phyloP scores from a whole-genome alignment of 1,284 basidiomycete species.

The Marasmius fiardii region DNA sequence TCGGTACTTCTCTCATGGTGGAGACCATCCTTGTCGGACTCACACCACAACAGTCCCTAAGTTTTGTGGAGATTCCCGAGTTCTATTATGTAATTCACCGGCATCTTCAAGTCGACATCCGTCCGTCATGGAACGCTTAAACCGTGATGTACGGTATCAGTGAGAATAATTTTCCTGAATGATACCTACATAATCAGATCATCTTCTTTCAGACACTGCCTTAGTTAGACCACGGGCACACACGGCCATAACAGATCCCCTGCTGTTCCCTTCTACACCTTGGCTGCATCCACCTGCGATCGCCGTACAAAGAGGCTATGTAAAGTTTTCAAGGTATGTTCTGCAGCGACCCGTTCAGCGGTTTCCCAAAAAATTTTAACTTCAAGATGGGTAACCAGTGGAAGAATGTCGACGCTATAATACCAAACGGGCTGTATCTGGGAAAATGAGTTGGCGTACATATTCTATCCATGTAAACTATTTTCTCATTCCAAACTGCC shows the following conservation, averaged over 20 bases:
- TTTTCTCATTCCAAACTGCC: too few relatives aligned
- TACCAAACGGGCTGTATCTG: constrained; percentile 65
- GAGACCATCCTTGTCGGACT: too few relatives aligned
- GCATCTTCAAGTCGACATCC: too few relatives aligned
- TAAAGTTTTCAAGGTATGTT: constrained; percentile 18
- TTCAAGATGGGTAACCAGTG: constrained; percentile 53
- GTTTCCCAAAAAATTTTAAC: constrained; percentile 14
- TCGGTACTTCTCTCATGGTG: too few relatives aligned
- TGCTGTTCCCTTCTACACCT: neutral
- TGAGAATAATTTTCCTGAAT: too few relatives aligned
- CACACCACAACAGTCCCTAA: too few relatives aligned
- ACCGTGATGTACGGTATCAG: too few relatives aligned
- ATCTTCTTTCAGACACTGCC: neutral
- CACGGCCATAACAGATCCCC: neutral
- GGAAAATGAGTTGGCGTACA: constrained; percentile 60
- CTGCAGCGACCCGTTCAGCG: constrained; percentile 12
- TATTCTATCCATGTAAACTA: constrained; percentile 8
- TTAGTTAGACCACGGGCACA: neutral
- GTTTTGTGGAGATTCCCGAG: too few relatives aligned
- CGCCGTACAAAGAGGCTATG: constrained; percentile 1
- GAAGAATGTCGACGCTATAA: constrained; percentile 72
- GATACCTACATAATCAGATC: too few relatives aligned
- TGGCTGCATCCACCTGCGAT: neutral
- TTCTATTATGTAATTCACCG: too few relatives aligned
- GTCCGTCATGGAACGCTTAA: too few relatives aligned